Base-by-base conservation (phyloP, 1,284 basidiomycete genomes). In the Afroboletus lepidellus region DNA sequence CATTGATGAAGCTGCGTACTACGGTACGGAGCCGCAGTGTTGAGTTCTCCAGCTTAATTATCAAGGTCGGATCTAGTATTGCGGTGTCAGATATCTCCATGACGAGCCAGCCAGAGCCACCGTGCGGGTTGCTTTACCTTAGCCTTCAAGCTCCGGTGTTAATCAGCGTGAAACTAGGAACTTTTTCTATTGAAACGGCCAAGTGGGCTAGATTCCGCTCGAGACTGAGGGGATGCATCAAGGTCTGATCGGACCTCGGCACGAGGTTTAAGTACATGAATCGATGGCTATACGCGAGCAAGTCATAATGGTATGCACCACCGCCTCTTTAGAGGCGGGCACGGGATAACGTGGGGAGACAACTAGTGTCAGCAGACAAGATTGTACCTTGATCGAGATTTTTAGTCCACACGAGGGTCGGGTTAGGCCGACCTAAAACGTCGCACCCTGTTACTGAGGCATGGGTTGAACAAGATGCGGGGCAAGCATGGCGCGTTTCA, bases 101-200 rank as follows among this genome's bases (percentile, higher is more conserved):
- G 30, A 25, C 20, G 58, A 44, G 37, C 25, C 47, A 29, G 54
- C 32, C 8, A 64, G 65, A 47, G 60, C 74, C 29, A 69, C 67
- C 32, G 66, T 77, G 55, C 74, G 71, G 15, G 63, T 72, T 12
- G 72, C 74, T 8, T 60, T 63, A 18, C 74, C 77, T 18, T 72
- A 71, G 33, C 72, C 74, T 18, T 75, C 76, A 5, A 67, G 76
- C 74, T 13, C 51, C 77, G 53, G 58, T 66, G 44, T 57, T 60
- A 45, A 61, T 65, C 21, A 71, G 70, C 53, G 57, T 59, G 21
- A 72, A 66, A 23, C 61, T 69, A 3, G 25, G 34, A 18, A 8
- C n/a, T 5, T 42, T n/a, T 23, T 8, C 18, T 3, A 71, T 72
- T 5, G 71, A 75, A 54, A 68, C 63, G 29, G 69, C 73, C 52